Percentiles rank a stretch among this genome's conserved stretches.
These are phyloP conservation scores for Suillus subluteus DNA, from an alignment of 768 basidiomycete genomes.

Conservation along the genomic window DNA sequence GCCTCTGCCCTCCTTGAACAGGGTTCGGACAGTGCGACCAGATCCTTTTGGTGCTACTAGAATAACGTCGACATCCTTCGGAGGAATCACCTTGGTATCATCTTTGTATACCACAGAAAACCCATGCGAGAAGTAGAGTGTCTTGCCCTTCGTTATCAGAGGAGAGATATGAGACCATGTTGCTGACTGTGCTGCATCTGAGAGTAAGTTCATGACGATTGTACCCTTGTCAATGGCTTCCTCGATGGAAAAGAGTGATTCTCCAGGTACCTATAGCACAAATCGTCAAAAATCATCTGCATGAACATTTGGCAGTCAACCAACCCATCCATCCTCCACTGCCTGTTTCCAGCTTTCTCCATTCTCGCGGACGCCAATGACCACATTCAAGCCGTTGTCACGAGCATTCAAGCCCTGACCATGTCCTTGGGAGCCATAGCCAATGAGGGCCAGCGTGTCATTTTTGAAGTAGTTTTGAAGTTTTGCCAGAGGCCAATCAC, in stretches of 20 bases:
- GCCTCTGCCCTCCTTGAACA: slow-evolving; percentile 99
- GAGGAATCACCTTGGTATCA: slow-evolving; percentile 92
- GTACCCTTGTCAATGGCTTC: slow-evolving; percentile 95
- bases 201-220: slow-evolving; percentile 99
- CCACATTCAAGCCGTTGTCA: slow-evolving; percentile 98
- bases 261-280: slow-evolving; percentile 72
- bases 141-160: slow-evolving; percentile 99
- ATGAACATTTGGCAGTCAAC: slow-evolving; percentile 23
- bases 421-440: slow-evolving; percentile 98
- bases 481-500: slow-evolving; percentile 97
- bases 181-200: slow-evolving; percentile 96
- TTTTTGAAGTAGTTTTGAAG: slow-evolving; percentile 99
- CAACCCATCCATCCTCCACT: slow-evolving; percentile 92
- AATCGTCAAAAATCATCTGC: neutral
- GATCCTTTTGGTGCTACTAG: slow-evolving; percentile 99
- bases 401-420: slow-evolving; percentile 99
- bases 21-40: slow-evolving; percentile 97
- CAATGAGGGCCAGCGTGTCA: slow-evolving; percentile 98
- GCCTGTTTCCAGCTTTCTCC: slow-evolving; percentile 98
- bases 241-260: slow-evolving; percentile 97
- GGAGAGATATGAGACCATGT: slow-evolving; percentile 91
- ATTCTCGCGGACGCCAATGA: slow-evolving; percentile 95
- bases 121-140: slow-evolving; percentile 99
- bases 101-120: slow-evolving; percentile 99
- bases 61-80: slow-evolving; percentile 95